A percentile compares a stretch with the other conserved stretches of the same genome.
Evolutionary conservation across 305 asterid species (phyloP).

Genomic region (Fraxinus xanthoxyloides): DNA sequence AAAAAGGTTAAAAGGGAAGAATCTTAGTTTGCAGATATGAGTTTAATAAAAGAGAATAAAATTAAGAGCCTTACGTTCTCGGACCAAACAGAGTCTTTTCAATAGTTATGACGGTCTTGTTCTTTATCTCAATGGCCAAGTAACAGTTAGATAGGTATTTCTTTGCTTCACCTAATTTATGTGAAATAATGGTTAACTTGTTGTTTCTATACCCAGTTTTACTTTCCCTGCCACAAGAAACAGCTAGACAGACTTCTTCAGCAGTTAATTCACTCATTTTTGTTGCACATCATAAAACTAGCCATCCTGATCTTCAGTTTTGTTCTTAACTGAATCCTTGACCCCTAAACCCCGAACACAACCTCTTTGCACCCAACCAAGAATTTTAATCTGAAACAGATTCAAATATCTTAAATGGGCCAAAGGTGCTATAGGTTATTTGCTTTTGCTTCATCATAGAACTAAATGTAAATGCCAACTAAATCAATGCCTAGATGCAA

Average conservation of each 20-base stretch:
- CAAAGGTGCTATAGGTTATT: not conserved
- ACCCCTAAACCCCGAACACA: not conserved
- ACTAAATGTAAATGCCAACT: not conserved
- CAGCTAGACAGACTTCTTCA: not conserved
- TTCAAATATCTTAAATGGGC: not conserved
- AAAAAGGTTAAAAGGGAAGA: not conserved
- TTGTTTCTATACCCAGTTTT: not conserved
- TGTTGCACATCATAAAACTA: not conserved
- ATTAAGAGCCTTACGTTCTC: not conserved
- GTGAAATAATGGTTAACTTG: not conserved
- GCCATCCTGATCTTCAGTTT: not conserved
- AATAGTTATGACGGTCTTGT: not conserved
- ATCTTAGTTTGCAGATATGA: not conserved
- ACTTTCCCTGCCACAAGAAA: not conserved
- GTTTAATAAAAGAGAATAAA: not conserved
- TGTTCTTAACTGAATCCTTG: not conserved
- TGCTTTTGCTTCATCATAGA: not conserved
- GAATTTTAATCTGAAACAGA: not conserved
- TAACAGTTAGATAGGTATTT: not conserved
- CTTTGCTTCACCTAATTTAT: not conserved
- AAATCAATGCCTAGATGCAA: not conserved
- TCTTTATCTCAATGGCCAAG: not conserved
- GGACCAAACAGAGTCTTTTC: not conserved
- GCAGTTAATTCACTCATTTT: not conserved
- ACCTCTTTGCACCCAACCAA: not conserved